Evolutionary conservation across 2,329 filamentous ascomycete genomes (phyloP).

Genomic region (Stagonosporopsis tanaceti): DNA sequence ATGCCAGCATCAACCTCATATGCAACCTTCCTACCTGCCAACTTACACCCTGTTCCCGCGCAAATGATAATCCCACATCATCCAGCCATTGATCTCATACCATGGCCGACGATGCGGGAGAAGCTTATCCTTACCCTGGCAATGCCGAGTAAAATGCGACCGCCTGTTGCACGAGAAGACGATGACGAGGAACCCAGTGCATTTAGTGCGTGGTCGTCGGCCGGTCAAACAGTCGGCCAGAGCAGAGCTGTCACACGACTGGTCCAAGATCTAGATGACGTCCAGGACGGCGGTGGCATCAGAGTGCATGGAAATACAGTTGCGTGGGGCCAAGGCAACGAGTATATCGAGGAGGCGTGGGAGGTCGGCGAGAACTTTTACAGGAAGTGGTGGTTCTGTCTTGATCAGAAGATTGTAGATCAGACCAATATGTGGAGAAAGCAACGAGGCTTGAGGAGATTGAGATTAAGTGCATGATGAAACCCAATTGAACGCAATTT

Average conservation of each 20-base stretch:
- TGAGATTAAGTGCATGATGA: constrained; percentile 20
- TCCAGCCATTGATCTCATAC: constrained; percentile 65
- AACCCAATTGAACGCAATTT: neutral
- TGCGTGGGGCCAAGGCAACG: constrained; percentile 60
- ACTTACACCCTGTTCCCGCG: constrained; percentile 61
- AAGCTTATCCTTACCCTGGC: constrained; percentile 62
- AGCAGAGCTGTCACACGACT: constrained; percentile 60
- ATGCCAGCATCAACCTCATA: constrained; percentile 19
- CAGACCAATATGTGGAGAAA: constrained; percentile 62
- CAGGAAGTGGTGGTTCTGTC: constrained; percentile 68
- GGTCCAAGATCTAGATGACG: constrained; percentile 66
- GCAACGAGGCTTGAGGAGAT: constrained; percentile 52
- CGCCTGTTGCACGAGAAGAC: constrained; percentile 51
- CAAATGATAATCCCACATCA: constrained; percentile 64
- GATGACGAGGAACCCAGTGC: constrained; percentile 39
- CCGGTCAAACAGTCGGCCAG: constrained; percentile 5
- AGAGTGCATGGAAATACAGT: constrained; percentile 33
- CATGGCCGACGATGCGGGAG: constrained; percentile 61
- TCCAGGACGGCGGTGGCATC: constrained; percentile 56
- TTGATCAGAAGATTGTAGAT: constrained; percentile 63
- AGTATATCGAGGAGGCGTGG: constrained; percentile 60
- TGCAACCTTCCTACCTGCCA: constrained; percentile 25
- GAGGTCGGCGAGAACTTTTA: constrained; percentile 67
- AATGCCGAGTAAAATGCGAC: constrained; percentile 59
- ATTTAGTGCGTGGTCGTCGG: neutral